Evolutionary conservation across 2,329 filamentous ascomycete genomes (phyloP).

Genomic region (Epichloe baconii): DNA sequence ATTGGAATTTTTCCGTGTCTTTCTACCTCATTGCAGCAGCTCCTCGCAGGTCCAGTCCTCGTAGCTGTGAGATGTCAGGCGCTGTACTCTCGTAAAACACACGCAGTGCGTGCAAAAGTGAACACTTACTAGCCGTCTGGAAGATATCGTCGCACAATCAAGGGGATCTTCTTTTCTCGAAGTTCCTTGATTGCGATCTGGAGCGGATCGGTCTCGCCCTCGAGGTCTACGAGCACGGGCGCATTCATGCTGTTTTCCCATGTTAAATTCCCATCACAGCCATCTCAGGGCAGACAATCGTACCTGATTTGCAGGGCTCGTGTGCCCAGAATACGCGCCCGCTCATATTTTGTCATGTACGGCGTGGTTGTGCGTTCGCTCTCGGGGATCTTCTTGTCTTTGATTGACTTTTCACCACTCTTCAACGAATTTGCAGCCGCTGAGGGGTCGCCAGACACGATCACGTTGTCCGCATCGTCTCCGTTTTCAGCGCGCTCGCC

Average conservation of each 20-base stretch:
- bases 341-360: constrained; percentile 99
- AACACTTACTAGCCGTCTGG: constrained; percentile 81
- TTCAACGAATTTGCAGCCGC: constrained; percentile 43
- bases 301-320: constrained; percentile 92
- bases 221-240: constrained; percentile 87
- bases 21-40: constrained; percentile 46
- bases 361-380: constrained; percentile 85
- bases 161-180: constrained; percentile 94
- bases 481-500: constrained; percentile 38
- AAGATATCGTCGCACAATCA: constrained; percentile 89
- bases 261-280: constrained; percentile 10
- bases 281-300: constrained; percentile 20
- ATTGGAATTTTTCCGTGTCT: constrained; percentile 1
- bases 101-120: neutral
- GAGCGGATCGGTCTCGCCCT: constrained; percentile 93
- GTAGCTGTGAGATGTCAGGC: constrained; percentile 46
- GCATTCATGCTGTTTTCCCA: constrained; percentile 69
- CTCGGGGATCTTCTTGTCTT: constrained; percentile 81
- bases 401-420: constrained; percentile 41
- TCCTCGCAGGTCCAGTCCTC: constrained; percentile 99
- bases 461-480: constrained; percentile 45
- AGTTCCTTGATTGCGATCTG: constrained; percentile 97
- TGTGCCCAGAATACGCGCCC: constrained; percentile 83
- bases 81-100: neutral
- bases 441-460: constrained; percentile 48